phyloP scores from a whole-genome alignment of 2,329 filamentous ascomycete genomes.

The Aschersonia sp. region DNA sequence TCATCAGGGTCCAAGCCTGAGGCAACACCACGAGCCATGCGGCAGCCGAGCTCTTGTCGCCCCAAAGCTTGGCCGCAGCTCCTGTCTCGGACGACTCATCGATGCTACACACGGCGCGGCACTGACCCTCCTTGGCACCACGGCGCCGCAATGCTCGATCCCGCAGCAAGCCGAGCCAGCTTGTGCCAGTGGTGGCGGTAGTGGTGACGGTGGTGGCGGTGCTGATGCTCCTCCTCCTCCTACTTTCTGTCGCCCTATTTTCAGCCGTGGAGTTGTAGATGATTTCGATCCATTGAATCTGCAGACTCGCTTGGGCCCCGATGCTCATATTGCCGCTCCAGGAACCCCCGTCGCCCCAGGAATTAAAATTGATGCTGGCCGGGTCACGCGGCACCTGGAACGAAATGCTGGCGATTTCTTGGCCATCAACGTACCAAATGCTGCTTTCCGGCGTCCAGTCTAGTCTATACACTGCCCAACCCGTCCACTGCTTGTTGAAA shows the following conservation, averaged over 20 bases:
- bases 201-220: neutral
- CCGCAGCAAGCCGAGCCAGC: neutral
- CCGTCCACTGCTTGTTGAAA: constrained; percentile 27
- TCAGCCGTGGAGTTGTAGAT: constrained; percentile 30
- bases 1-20: neutral
- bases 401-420: constrained; percentile 33
- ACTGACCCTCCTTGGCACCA: constrained; percentile 5
- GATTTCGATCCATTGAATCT: constrained; percentile 50
- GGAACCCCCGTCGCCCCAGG: constrained; percentile 44
- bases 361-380: constrained; percentile 40
- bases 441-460: constrained; percentile 21
- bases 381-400: constrained; percentile 40
- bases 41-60: constrained; percentile 4
- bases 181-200: neutral
- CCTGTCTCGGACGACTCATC: constrained; percentile 16
- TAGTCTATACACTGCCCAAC: constrained; percentile 40
- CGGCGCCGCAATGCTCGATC: neutral
- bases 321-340: constrained; percentile 46
- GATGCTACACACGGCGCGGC: constrained; percentile 17
- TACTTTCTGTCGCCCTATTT: neutral
- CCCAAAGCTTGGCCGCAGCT: constrained; percentile 10
- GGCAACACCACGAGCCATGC: neutral
- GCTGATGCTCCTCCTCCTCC: neutral
- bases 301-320: constrained; percentile 33
- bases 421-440: constrained; percentile 40